Evolutionary conservation across 2,329 filamentous ascomycete genomes (phyloP).

Genomic region (Arthroderma uncinatum): DNA sequence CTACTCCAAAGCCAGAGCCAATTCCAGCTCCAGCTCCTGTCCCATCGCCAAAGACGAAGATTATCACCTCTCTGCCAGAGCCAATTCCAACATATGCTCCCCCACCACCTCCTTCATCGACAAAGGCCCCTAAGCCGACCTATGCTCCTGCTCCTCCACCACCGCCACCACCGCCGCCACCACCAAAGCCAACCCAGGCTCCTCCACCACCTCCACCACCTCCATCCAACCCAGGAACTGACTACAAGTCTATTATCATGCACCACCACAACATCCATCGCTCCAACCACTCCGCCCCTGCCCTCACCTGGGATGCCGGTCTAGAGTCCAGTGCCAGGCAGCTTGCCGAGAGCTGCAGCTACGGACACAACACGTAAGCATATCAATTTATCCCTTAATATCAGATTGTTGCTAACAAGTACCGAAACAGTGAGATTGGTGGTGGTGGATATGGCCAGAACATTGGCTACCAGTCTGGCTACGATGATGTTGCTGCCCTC

Average conservation of each 20-base stretch:
- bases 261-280: conserved; percentile 81
- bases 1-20: no score
- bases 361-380: conserved; percentile 64
- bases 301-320: conserved; percentile 52
- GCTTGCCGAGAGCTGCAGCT: conserved; percentile 57
- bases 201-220: conserved; percentile 19
- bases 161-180: neutral
- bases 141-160: conserved; percentile 8
- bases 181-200: neutral
- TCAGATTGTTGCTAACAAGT: neutral
- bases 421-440: conserved; percentile 36
- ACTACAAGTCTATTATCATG: conserved; percentile 35
- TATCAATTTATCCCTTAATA: neutral
- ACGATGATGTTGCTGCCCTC: conserved; percentile 51
- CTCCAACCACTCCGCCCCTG: conserved; percentile 59
- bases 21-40: neutral
- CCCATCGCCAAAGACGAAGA: neutral
- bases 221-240: conserved; percentile 13
- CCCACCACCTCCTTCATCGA: conserved; percentile 5
- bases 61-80: conserved; percentile 5
- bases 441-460: conserved; percentile 77
- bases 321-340: conserved; percentile 53
- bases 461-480: conserved; percentile 57
- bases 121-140: neutral
- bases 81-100: conserved; percentile 12